phyloP scores from a whole-genome alignment of 306 rosid genomes.

The Neltuma alba region DNA sequence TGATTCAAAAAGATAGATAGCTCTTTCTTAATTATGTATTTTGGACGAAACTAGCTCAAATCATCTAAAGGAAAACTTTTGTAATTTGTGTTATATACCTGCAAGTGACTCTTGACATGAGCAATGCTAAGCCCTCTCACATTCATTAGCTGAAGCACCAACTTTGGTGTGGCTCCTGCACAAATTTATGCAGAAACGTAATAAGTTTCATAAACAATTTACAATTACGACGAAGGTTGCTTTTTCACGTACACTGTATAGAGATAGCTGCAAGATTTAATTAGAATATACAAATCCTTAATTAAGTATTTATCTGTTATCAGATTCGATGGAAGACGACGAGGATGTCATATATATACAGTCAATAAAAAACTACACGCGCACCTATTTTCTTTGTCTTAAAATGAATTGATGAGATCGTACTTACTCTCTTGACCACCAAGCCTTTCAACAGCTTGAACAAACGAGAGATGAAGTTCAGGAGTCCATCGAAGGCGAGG shows the following conservation, averaged over 20 bases:
- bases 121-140: conserved; percentile 91
- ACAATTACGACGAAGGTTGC: background rate
- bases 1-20: background rate
- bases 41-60: background rate
- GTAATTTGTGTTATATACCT: conserved; percentile 45
- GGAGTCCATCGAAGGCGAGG: conserved; percentile 94
- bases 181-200: conserved; percentile 6
- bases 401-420: no score
- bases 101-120: conserved; percentile 96
- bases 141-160: conserved; percentile 87
- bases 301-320: background rate
- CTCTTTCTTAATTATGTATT: background rate
- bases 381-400: no score
- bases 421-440: conserved; percentile 90
- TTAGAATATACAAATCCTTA: background rate
- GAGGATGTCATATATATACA: background rate
- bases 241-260: background rate
- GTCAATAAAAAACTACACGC: no score
- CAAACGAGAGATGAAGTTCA: conserved; percentile 77
- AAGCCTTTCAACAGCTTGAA: conserved; percentile 72
- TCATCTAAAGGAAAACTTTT: background rate
- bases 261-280: background rate
- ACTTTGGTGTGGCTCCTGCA: conserved; percentile 91
- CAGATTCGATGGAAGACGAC: background rate
- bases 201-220: conserved; percentile 9